Conservation (phyloP, 352 stramenopile species). For the Globisporangium acanthophoron region DNA sequence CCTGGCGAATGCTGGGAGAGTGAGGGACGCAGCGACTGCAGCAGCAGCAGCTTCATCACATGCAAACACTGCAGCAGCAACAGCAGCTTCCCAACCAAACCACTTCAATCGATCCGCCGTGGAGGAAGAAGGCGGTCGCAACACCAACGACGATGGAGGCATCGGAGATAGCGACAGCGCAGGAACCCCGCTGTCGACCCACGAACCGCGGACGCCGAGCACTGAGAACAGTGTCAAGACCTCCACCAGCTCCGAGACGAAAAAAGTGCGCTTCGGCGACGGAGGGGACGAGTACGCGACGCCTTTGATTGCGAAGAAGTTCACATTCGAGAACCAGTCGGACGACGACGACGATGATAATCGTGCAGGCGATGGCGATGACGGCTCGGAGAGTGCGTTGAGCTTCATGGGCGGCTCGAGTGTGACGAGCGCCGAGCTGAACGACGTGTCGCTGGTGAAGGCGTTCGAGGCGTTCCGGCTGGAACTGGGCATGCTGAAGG, state of each 20-base stretch:
- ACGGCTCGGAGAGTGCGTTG: constrained; percentile 18
- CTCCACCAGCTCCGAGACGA: constrained; percentile 20
- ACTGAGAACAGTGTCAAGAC: constrained; percentile 49
- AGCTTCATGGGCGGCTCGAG: constrained; percentile 54
- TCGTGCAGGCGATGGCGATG: background rate
- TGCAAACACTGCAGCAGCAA: background rate
- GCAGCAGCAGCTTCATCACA: background rate
- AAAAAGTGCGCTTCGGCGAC: constrained; percentile 50
- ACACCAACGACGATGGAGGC: background rate
- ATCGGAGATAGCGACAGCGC: background rate
- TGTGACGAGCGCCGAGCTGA: constrained; percentile 46
- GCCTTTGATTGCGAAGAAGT: constrained; percentile 46
- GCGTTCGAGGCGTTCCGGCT: constrained; percentile 44
- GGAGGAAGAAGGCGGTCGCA: background rate
- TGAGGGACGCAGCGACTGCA: background rate
- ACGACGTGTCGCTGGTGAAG: constrained; percentile 43
- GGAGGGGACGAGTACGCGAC: constrained; percentile 37
- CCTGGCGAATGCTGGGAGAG: background rate
- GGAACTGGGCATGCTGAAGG: constrained; percentile 22
- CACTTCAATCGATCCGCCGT: background rate
- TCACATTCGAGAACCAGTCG: constrained; percentile 52
- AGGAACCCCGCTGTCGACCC: background rate
- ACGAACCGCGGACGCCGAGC: constrained; percentile 24
- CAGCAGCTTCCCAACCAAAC: background rate
- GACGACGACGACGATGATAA: constrained; percentile 38